Percentiles rank a stretch among this genome's conserved stretches.
Conservation (phyloP, 768 basidiomycete genomes). For the Boletus vinaceobasis region DNA sequence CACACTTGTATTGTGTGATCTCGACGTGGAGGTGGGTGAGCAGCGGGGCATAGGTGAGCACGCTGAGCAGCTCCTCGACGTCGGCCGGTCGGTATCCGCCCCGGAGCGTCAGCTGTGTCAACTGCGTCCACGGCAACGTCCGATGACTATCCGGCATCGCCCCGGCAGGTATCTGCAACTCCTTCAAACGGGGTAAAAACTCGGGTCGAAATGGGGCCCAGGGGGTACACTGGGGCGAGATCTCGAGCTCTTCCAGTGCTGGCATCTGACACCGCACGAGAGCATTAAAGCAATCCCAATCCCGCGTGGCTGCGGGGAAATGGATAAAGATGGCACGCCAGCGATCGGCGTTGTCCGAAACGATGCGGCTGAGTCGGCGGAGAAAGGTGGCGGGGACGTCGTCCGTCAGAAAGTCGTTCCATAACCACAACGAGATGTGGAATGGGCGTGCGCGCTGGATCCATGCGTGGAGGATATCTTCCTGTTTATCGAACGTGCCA, state of each 20-base stretch:
- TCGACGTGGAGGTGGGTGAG: slow-evolving; percentile 30
- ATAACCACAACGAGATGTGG: slow-evolving; percentile 27
- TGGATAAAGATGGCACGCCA: slow-evolving; percentile 33
- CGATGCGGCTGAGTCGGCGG: slow-evolving; percentile 15
- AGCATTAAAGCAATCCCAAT: slow-evolving; percentile 27
- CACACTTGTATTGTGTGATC: slow-evolving; percentile 30
- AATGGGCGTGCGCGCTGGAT: slow-evolving; percentile 26
- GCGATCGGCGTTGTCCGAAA: slow-evolving; percentile 24
- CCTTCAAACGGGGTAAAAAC: slow-evolving; percentile 19
- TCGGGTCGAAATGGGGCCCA: slow-evolving; percentile 32
- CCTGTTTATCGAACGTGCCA: slow-evolving; percentile 21
- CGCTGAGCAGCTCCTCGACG: slow-evolving; percentile 22
- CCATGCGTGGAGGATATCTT: slow-evolving; percentile 26
- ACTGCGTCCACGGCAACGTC: slow-evolving; percentile 32
- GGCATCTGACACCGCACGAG: slow-evolving; percentile 25
- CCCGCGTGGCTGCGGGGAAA: slow-evolving; percentile 26
- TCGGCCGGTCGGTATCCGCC: slow-evolving; percentile 29
- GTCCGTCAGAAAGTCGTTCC: slow-evolving; percentile 33
- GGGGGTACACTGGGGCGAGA: slow-evolving; percentile 30
- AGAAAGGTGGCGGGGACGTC: slow-evolving; percentile 28
- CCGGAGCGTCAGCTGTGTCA: slow-evolving; percentile 31
- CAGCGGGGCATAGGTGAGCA: slow-evolving; percentile 26
- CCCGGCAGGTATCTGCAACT: slow-evolving; percentile 30
- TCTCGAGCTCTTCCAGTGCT: slow-evolving; percentile 30
- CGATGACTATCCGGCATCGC: slow-evolving; percentile 31